Base-by-base conservation (phyloP, 495 filamentous ascomycete genomes). In the Aspergillus steynii region DNA sequence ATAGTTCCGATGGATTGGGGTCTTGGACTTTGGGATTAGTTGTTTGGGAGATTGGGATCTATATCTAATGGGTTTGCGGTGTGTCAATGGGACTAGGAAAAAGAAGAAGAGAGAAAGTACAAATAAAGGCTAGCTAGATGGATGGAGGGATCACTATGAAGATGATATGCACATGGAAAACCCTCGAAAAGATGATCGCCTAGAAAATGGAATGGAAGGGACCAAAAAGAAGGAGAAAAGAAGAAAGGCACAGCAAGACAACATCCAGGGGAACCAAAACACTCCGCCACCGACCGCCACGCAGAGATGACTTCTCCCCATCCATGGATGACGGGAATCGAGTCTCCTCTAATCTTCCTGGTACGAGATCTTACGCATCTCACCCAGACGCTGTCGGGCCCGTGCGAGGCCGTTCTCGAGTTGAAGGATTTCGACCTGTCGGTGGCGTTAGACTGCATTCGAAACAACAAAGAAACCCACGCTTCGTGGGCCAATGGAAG, bases 291-390 rank as follows among this genome's bases (percentile, higher is more conserved):
- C 29, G 7, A 29, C 51, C 4, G 6, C 29, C 51, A 34, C 51
- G 10, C 20, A 20, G 20, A 20, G 20, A 20, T 20, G 20, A 20
- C 20, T 20, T 20, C 20, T 20, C 51, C 29, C 25, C 5, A 15
- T 25, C n/a, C 48, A 50, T 50, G 48, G 31, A 5, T 45, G 29
- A 20, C 6, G 6, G n/a, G 20, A 15, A 15, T 5, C n/a, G 5
- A 26, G 20, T 32, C 28, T 14, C 2, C 45, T 27, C 3, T 49
- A 82, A 1, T 96, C 90, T 70, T 96, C 92, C 65, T 91, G 92
- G 80, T 99, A 99, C 1, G 91, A 95, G 50, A 98, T 91, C 86
- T 98, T 99, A 75, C 95, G 87, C 96, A 99, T 97, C 81, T 99
- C 95, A 60, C 95, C 95, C 45, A 99, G 78, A 53, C 93, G 81